Evolutionary conservation across 805 yeast species (phyloP).

Genomic region (Teunomyces tritomae): DNA sequence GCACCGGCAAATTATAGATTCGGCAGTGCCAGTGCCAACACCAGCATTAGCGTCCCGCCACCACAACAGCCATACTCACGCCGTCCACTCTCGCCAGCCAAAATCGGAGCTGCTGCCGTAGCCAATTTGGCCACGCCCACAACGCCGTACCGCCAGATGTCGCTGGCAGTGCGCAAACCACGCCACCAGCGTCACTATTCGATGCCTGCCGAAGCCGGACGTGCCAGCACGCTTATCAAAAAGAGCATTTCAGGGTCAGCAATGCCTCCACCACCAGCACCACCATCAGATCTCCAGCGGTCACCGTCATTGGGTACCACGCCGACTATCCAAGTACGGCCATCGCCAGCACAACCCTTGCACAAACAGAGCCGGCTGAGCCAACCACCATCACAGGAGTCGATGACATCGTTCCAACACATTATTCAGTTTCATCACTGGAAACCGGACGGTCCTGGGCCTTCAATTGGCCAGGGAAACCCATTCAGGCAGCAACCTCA

Average conservation of each 20-base stretch:
- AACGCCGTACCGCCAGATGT: conserved; percentile 27
- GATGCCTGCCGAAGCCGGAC: conserved; percentile 33
- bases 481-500: conserved; percentile 9
- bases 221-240: not conserved
- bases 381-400: conserved; percentile 39
- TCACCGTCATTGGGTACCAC: conserved; percentile 24
- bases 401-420: conserved; percentile 48
- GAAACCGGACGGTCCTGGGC: conserved; percentile 42
- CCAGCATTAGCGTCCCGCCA: conserved; percentile 6
- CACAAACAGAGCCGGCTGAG: conserved; percentile 28
- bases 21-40: conserved; percentile 23
- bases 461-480: conserved; percentile 7
- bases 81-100: conserved; percentile 64
- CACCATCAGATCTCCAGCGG: conserved; percentile 4
- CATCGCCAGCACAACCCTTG: conserved; percentile 41
- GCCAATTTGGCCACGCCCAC: conserved; percentile 44
- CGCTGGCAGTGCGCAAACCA: conserved; percentile 9
- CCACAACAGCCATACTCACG: conserved; percentile 10
- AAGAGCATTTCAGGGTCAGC: not conserved
- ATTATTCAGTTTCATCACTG: conserved; percentile 58
- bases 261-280: conserved; percentile 1
- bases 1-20: conserved; percentile 36
- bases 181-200: conserved; percentile 43
- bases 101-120: conserved; percentile 70
- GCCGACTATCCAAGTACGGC: conserved; percentile 40